Evolutionary conservation across 176 grass and related monocot species (phyloP).

Genomic region (Carex parvula): DNA sequence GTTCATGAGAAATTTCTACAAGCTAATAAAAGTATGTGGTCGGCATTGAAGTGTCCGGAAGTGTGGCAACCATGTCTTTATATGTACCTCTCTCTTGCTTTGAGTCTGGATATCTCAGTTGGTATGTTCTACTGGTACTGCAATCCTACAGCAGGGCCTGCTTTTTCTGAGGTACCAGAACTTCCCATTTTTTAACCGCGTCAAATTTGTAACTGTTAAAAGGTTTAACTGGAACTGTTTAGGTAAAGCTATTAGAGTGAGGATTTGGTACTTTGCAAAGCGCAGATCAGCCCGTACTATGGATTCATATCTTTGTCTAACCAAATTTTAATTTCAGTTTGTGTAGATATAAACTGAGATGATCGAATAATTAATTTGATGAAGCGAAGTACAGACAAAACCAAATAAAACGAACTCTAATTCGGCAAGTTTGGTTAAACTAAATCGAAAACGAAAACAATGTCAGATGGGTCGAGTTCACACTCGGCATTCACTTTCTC

Average conservation of each 20-base stretch:
- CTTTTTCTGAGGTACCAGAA: slow-evolving; percentile 66
- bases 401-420: too few species aligned
- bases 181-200: background rate
- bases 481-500: background rate
- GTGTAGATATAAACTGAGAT: too few species aligned
- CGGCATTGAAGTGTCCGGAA: slow-evolving; percentile 53
- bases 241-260: too few species aligned
- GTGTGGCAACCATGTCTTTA: slow-evolving; percentile 82
- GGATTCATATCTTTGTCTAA: too few species aligned
- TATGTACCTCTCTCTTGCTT: slow-evolving; percentile 52
- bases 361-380: too few species aligned
- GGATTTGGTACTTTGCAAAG: too few species aligned
- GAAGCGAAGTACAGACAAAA: too few species aligned
- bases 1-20: slow-evolving; percentile 59
- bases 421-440: too few species aligned
- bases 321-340: too few species aligned
- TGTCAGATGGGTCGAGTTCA: too few species aligned
- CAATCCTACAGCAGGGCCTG: slow-evolving; percentile 41
- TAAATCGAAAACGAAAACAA: too few species aligned
- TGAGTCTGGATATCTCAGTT: slow-evolving; percentile 80
- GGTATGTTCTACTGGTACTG: slow-evolving; percentile 98
- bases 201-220: background rate
- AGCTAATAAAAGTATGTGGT: slow-evolving; percentile 51
- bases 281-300: too few species aligned
- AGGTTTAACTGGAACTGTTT: background rate